Evolutionary conservation across 2,329 filamentous ascomycete genomes (phyloP).

Genomic region (Macrophomina phaseolina): DNA sequence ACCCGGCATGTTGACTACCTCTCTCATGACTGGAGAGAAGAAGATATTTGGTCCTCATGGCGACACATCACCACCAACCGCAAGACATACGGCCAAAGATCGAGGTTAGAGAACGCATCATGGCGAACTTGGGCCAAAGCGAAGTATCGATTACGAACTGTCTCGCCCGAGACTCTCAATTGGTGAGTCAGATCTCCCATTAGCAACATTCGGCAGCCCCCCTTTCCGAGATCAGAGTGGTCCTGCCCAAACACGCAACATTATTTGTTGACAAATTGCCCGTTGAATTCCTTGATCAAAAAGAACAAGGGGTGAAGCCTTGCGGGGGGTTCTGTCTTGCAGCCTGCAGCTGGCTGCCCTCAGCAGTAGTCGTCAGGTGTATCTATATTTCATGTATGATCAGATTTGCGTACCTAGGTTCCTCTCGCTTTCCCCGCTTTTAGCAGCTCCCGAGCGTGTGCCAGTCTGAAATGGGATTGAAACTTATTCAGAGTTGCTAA

Average conservation of each 20-base stretch:
- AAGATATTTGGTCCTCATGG: constrained; percentile 98
- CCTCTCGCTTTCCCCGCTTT: background rate
- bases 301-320: too few relatives aligned
- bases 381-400: constrained; percentile 26
- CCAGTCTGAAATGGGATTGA: background rate
- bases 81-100: constrained; percentile 79
- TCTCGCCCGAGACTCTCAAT: constrained; percentile 90
- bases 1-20: constrained; percentile 94
- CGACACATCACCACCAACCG: constrained; percentile 84
- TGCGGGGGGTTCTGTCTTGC: too few relatives aligned
- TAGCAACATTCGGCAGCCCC: background rate
- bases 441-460: background rate
- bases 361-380: background rate
- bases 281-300: too few relatives aligned
- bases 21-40: constrained; percentile 90
- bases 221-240: background rate
- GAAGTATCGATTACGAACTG: constrained; percentile 83
- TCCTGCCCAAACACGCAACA: too few relatives aligned
- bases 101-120: constrained; percentile 89
- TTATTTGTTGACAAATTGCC: too few relatives aligned
- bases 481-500: constrained; percentile 38
- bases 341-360: background rate
- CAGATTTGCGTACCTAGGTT: background rate
- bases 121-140: constrained; percentile 97
- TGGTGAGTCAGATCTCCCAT: constrained; percentile 66